Conservation (phyloP, 208 protist genomes). For the Wallacemonas sp. region DNA sequence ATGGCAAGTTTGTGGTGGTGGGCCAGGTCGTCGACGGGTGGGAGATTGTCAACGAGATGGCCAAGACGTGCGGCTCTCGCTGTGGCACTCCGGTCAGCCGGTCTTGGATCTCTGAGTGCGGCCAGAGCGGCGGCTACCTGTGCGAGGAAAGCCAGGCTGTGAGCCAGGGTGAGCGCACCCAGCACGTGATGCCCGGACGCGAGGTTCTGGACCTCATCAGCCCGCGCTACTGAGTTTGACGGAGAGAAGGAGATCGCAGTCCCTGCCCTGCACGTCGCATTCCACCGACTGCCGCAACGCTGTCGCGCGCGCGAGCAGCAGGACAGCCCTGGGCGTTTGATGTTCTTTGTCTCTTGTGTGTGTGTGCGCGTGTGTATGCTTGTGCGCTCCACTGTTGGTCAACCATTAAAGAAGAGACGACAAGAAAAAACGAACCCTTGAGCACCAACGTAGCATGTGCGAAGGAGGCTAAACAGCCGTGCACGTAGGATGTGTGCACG, state of each 20-base stretch:
- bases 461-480: no score
- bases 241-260: no score
- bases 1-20: conserved; percentile 92
- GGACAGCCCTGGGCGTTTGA: no score
- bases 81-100: conserved; percentile 86
- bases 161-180: conserved; percentile 50
- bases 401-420: background rate
- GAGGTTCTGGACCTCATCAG: conserved; percentile 82
- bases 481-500: no score
- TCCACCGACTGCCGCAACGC: no score
- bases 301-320: no score
- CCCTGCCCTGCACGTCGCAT: no score
- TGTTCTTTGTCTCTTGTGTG: conserved; percentile 4
- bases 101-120: conserved; percentile 88
- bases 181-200: conserved; percentile 68
- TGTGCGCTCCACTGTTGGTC: background rate
- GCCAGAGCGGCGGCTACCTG: conserved; percentile 80
- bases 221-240: conserved; percentile 70
- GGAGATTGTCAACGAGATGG: conserved; percentile 74
- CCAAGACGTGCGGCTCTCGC: conserved; percentile 64
- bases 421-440: background rate
- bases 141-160: conserved; percentile 58
- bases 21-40: conserved; percentile 89
- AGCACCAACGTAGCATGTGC: background rate
- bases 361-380: background rate